Evolutionary conservation across 352 stramenopile genomes (phyloP).

Genomic region (Phytophthora citrophthora): DNA sequence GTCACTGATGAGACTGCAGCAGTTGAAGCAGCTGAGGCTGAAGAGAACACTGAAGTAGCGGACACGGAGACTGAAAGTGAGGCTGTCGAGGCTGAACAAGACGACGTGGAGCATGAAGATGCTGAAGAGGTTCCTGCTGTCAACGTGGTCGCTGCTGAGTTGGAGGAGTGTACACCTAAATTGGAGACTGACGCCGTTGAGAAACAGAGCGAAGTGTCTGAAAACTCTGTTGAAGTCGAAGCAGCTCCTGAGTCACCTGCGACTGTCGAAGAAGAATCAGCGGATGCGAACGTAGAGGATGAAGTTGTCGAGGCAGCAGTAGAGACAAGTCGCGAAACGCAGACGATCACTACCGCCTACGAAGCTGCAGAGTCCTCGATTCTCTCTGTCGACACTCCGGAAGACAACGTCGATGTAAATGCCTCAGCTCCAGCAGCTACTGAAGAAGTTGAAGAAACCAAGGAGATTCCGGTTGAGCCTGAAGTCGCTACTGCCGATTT

Average conservation of each 20-base stretch:
- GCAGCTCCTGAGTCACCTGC: background rate
- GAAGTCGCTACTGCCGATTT: conserved; percentile 28
- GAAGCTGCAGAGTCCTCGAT: conserved; percentile 17
- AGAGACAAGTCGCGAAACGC: conserved; percentile 7
- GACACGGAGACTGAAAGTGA: conserved; percentile 4
- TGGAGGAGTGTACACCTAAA: conserved; percentile 9
- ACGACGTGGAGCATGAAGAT: background rate
- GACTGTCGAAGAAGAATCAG: background rate
- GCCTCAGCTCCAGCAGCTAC: background rate
- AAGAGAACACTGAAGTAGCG: background rate
- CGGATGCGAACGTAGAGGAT: conserved; percentile 1
- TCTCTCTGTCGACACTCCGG: background rate
- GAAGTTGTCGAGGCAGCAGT: conserved; percentile 1
- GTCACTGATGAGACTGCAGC: background rate
- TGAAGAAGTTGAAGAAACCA: conserved; percentile 3
- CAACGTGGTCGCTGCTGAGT: background rate
- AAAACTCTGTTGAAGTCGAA: background rate
- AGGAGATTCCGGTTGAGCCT: conserved; percentile 2
- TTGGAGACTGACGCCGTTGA: conserved; percentile 3
- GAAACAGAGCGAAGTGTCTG: background rate
- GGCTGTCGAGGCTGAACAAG: background rate
- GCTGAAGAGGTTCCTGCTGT: conserved; percentile 5
- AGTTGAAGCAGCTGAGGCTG: background rate
- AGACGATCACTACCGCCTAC: conserved; percentile 17
- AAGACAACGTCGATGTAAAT: conserved; percentile 2